Base-by-base conservation (phyloP, 805 yeast species). In the Yamadazyma sp. region DNA sequence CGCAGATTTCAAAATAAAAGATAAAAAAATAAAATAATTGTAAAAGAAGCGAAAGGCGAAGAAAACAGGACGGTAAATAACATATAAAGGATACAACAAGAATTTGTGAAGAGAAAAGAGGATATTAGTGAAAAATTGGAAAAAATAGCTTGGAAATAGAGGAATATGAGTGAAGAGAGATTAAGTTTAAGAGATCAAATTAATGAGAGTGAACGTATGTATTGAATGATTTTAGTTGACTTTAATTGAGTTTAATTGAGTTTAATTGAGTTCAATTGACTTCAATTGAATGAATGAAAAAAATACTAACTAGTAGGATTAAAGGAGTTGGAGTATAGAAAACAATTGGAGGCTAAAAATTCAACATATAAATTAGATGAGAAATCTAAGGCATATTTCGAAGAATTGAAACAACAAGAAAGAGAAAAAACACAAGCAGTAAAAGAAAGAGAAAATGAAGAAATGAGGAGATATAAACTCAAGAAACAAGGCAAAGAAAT, bases 171-270 rank as follows among this genome's bases (percentile, higher is more conserved):
- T n/a, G n/a, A n/a, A n/a, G n/a, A n/a, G n/a, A n/a, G n/a, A n/a
- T n/a, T n/a, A n/a, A n/a, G n/a, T n/a, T 19, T 71, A 10, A 58
- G 56, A 11, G 68, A 69, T 15, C 77, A 71, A 46, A 44, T 70
- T 17, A 52, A 55, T 22, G 71, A 65, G 30, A 56, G 62, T 33
- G 55, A 63, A 51, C 61, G 68, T 60, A 53, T 34, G 67, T 58
- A 12, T 13, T 10, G 9, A 7, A 7, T 15, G 9, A 10, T n/a
- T 10, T 27, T 17, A 11, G 4, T 7, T 18, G 25, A 10, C 5
- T 8, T 17, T 14, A n/a, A 15, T 2, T 19, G 3, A 20, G 10
- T 39, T n/a, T n/a, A n/a, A n/a, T n/a, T n/a, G n/a, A n/a, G n/a
- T n/a, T n/a, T n/a, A n/a, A n/a, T n/a, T n/a, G n/a, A n/a, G n/a